Percentiles rank a stretch among this genome's conserved stretches.
These are phyloP conservation scores for Myxozyma geophila DNA, from an alignment of 805 yeast species.

Conservation along the genomic window DNA sequence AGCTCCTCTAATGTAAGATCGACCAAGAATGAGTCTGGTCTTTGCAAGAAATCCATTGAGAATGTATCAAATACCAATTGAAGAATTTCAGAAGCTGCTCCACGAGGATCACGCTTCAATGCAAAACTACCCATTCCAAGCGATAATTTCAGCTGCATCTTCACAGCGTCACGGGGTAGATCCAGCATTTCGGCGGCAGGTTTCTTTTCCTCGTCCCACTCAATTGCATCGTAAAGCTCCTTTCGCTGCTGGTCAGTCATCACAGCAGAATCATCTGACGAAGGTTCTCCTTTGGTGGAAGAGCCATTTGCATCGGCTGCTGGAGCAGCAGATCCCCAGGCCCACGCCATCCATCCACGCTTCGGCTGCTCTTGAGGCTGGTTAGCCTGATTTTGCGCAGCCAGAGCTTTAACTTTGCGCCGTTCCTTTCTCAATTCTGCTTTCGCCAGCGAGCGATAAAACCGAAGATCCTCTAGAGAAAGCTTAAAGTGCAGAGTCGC, in stretches of 20 bases:
- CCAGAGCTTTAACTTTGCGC: slow-evolving; percentile 23
- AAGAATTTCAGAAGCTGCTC: slow-evolving; percentile 57
- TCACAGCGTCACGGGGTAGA: slow-evolving; percentile 73
- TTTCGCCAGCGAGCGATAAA: slow-evolving; percentile 82
- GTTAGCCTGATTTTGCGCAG: slow-evolving; percentile 9
- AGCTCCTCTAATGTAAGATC: slow-evolving; percentile 79
- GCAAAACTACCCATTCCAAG: slow-evolving; percentile 79
- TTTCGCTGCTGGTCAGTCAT: slow-evolving; percentile 86
- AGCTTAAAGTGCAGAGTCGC: slow-evolving; percentile 62
- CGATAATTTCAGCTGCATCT: slow-evolving; percentile 67
- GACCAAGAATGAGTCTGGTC: slow-evolving; percentile 76
- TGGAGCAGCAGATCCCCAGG: slow-evolving; percentile 43
- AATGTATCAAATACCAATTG: slow-evolving; percentile 85
- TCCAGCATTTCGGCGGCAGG: slow-evolving; percentile 47
- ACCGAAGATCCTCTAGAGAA: slow-evolving; percentile 76
- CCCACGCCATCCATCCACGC: slow-evolving; percentile 67
- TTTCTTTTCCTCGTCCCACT: slow-evolving; percentile 73
- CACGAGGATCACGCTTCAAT: slow-evolving; percentile 52
- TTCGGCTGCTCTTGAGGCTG: slow-evolving; percentile 28
- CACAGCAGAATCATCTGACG: slow-evolving; percentile 48
- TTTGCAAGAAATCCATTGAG: slow-evolving; percentile 67
- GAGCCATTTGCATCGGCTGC: slow-evolving; percentile 19
- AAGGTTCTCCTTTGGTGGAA: slow-evolving; percentile 4
- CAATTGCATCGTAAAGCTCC: slow-evolving; percentile 92
- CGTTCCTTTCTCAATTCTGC: slow-evolving; percentile 65